Base-by-base conservation (phyloP, 805 yeast genomes). In the Saturnispora zaruensis region DNA sequence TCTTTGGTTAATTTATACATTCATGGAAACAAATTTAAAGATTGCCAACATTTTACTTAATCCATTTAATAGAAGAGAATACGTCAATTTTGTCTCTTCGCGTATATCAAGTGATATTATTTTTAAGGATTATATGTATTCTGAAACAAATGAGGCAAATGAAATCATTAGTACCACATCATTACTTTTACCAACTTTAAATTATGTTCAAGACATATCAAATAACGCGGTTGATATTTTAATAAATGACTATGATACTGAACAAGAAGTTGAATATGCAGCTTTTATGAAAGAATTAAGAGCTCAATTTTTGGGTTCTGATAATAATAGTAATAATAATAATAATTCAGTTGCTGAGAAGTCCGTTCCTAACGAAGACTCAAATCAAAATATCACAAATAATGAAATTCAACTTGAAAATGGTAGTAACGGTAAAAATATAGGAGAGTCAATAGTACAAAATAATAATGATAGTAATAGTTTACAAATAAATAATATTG, bases 1-100 rank as follows among this genome's bases (percentile, higher is more conserved):
- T 55, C 65, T 91, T 52, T 91, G 97, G 97, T 67, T 91, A 34
- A 59, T 87, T 41, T 90, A 87, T 57, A 76, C 87, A 2, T 87
- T 84, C 59, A 68, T 85, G 55, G 96, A 91, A 61, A 85, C 96
- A 0, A 74, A 77, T 51, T 71, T 86, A 54, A 63, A 74, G 1
- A 68, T 72, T 1, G 80, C 74, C 25, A 77, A 76, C 50, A 57
- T 66, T 26, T 40, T 57, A 33, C 20, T 36, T 1, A 67, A 67
- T 51, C 71, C 71, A 5, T 67, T 66, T 50, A 65, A 65, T 47
- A 49, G 50, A 3, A 13, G 21, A 7, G 46, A 42, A 5, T 46
- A 41, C 16, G 18, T 47, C 13, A 41, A 47, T 24, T n/a, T 41
- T 5, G 38, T 40, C 33, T 23, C 30, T 26, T 26, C 20, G 8